Conservation (phyloP, 345 rosid genomes). For the Brassica napus region DNA sequence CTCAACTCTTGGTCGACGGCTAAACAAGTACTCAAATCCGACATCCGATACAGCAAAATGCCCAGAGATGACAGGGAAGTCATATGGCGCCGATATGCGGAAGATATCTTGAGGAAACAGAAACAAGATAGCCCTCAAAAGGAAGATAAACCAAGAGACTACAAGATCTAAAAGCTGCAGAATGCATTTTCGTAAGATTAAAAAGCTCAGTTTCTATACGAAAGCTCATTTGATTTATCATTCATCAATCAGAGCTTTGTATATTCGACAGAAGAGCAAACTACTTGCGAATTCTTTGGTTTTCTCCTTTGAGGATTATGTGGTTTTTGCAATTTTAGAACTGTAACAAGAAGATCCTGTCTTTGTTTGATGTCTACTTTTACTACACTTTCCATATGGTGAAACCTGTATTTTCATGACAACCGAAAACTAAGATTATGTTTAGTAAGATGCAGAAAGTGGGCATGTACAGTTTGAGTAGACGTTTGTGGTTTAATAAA, state of each 20-base stretch:
- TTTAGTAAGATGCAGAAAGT: constrained; percentile 1
- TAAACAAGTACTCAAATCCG: constrained; percentile 69
- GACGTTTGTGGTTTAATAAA: constrained; percentile 7
- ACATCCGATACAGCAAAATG: constrained; percentile 80
- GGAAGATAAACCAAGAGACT: constrained; percentile 50
- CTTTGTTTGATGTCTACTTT: neutral
- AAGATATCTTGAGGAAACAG: constrained; percentile 62
- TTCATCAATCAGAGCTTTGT: constrained; percentile 26
- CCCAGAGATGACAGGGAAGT: constrained; percentile 82
- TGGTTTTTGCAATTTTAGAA: neutral
- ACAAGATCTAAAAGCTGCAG: constrained; percentile 42
- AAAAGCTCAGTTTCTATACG: constrained; percentile 24
- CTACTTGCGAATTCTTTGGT: neutral
- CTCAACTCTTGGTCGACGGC: constrained; percentile 95
- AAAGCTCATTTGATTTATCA: constrained; percentile 20
- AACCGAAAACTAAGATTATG: neutral
- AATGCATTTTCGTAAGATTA: neutral
- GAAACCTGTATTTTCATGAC: neutral
- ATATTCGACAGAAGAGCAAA: constrained; percentile 1
- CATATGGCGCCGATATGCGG: constrained; percentile 73
- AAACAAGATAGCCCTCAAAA: constrained; percentile 45
- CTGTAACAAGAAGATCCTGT: neutral
- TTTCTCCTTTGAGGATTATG: neutral
- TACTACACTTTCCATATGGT: neutral
- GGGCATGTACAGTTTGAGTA: constrained; percentile 21